Percentiles rank a stretch among this genome's conserved stretches.
phyloP scores from a whole-genome alignment of 805 yeast genomes.

The Candida boidinii region DNA sequence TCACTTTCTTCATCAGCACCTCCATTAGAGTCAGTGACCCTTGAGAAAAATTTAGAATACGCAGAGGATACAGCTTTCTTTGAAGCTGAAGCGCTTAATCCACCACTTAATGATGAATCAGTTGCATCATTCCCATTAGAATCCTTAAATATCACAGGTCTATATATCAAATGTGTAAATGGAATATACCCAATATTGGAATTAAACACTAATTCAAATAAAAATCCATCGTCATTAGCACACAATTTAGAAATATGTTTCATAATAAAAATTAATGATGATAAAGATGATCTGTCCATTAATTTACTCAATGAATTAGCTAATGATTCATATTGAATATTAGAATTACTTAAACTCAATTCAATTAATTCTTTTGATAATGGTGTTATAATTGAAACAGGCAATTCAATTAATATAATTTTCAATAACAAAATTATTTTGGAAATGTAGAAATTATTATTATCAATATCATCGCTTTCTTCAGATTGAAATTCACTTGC shows the following conservation, averaged over 20 bases:
- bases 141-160: conserved; percentile 6
- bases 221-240: conserved; percentile 4
- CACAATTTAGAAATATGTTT: conserved; percentile 1
- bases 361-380: conserved; percentile 5
- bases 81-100: no score
- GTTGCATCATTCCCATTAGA: no score
- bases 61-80: no score
- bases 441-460: no score
- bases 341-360: no score
- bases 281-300: conserved; percentile 10
- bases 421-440: conserved; percentile 8
- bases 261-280: conserved; percentile 5
- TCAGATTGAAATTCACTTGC: conserved; percentile 1
- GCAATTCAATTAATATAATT: conserved; percentile 7
- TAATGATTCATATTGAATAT: no score
- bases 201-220: conserved; percentile 2
- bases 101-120: no score
- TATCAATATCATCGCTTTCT: no score
- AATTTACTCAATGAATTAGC: conserved; percentile 3
- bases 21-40: no score
- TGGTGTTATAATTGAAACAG: conserved; percentile 7
- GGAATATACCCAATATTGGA: conserved; percentile 10
- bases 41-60: no score
- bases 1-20: no score
- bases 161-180: conserved; percentile 6